Percentiles rank a stretch among this genome's conserved stretches.
phyloP scores from a whole-genome alignment of 352 stramenopile genomes.

The Blastocystis sp. region DNA sequence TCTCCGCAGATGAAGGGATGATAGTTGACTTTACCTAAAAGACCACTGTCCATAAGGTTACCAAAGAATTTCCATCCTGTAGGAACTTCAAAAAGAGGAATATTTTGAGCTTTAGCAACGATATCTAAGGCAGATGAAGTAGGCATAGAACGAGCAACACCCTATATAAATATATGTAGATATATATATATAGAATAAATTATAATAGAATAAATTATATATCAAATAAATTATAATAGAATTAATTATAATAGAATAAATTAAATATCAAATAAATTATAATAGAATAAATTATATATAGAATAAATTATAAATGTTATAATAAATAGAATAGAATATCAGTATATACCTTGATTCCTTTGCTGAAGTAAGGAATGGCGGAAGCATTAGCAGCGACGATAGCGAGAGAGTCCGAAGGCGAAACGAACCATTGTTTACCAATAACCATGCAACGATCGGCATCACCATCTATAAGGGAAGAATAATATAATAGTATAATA shows the following conservation, averaged over 20 bases:
- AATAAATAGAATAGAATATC: background rate
- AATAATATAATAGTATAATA: background rate
- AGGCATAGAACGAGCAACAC: constrained; percentile 88
- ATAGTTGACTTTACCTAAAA: constrained; percentile 83
- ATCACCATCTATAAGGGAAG: constrained; percentile 63
- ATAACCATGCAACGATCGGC: constrained; percentile 96
- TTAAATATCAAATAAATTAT: too few relatives aligned
- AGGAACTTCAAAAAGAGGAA: constrained; percentile 83
- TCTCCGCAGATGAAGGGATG: constrained; percentile 95
- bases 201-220: too few relatives aligned
- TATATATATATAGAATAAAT: too few relatives aligned
- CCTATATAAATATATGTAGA: too few relatives aligned
- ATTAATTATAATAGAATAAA: too few relatives aligned
- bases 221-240: too few relatives aligned
- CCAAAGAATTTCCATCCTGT: constrained; percentile 99
- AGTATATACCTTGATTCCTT: constrained; percentile 42
- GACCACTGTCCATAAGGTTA: constrained; percentile 87
- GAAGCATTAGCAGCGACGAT: constrained; percentile 90
- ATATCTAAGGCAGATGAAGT: constrained; percentile 84
- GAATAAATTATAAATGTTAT: too few relatives aligned
- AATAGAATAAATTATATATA: too few relatives aligned
- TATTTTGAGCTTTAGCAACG: constrained; percentile 74
- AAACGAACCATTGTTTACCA: constrained; percentile 88
- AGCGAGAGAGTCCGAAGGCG: constrained; percentile 86
- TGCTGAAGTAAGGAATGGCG: constrained; percentile 81